A percentile compares a stretch with the other conserved stretches of the same genome.
Evolutionary conservation across 2,329 filamentous ascomycete genomes (phyloP).

Genomic region (Falciphora oryzae): DNA sequence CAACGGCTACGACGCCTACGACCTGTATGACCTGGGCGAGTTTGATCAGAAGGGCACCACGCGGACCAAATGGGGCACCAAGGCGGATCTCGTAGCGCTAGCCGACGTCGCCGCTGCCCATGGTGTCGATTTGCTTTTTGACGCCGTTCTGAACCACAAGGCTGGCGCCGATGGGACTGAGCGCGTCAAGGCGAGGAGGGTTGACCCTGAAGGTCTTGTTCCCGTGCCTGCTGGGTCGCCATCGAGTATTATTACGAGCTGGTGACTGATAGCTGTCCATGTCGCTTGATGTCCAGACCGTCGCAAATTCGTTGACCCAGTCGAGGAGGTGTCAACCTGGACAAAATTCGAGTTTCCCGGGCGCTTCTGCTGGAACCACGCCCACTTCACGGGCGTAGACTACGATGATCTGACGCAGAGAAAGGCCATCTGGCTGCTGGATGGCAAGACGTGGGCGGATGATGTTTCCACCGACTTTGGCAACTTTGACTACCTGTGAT

Average conservation of each 20-base stretch:
- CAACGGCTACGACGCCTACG: conserved; percentile 66
- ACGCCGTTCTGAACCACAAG: conserved; percentile 69
- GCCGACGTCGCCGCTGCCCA: conserved; percentile 42
- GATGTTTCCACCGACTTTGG: conserved; percentile 52
- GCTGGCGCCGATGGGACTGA: conserved; percentile 61
- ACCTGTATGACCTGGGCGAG: conserved; percentile 65
- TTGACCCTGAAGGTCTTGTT: conserved; percentile 38
- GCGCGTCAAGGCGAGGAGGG: conserved; percentile 52
- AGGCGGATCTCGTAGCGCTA: conserved; percentile 53
- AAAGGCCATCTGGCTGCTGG: conserved; percentile 60
- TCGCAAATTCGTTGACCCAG: conserved; percentile 44
- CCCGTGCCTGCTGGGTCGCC: background rate
- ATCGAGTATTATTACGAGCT: background rate
- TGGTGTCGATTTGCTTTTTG: conserved; percentile 58
- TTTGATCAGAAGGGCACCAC: conserved; percentile 63
- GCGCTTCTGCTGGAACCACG: conserved; percentile 59
- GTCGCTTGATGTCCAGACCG: conserved; percentile 36
- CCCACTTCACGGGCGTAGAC: conserved; percentile 65
- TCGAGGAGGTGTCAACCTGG: conserved; percentile 62
- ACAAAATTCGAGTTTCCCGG: conserved; percentile 61
- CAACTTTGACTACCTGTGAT: conserved; percentile 47
- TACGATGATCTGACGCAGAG: conserved; percentile 51
- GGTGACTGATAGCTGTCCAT: background rate
- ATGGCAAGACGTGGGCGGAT: conserved; percentile 57
- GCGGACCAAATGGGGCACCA: conserved; percentile 64